Conservation (phyloP, 805 yeast genomes). For the Phaffomyces opuntiae region DNA sequence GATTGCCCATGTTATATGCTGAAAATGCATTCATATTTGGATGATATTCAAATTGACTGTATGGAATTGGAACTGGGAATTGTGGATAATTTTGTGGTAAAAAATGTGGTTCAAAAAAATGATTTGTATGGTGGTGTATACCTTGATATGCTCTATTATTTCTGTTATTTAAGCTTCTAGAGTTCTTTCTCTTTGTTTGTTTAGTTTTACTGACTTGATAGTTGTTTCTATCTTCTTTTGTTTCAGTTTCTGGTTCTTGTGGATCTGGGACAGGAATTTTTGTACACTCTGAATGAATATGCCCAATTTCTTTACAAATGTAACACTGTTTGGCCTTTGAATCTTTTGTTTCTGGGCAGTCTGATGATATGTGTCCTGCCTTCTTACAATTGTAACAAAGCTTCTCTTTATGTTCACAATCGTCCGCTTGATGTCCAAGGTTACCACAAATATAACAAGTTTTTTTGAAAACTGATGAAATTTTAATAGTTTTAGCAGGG, state of each 20-base stretch:
- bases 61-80: no score
- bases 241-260: background rate
- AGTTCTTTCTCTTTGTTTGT: background rate
- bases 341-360: conserved; percentile 20
- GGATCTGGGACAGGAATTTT: background rate
- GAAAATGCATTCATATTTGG: no score
- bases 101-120: no score
- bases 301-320: conserved; percentile 24
- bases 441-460: conserved; percentile 27
- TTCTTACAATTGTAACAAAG: conserved; percentile 27
- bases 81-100: no score
- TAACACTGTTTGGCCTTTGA: conserved; percentile 24
- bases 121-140: background rate
- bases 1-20: no score
- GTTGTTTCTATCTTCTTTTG: background rate
- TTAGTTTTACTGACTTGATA: background rate
- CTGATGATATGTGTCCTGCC: conserved; percentile 25
- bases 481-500: background rate
- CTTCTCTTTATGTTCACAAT: conserved; percentile 19
- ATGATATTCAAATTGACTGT: no score
- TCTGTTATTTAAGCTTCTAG: background rate
- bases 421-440: conserved; percentile 26
- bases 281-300: conserved; percentile 23
- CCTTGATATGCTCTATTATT: background rate
- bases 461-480: conserved; percentile 21